Evolutionary conservation across 2,329 filamentous ascomycete genomes (phyloP).

Genomic region (Fusarium sp.): DNA sequence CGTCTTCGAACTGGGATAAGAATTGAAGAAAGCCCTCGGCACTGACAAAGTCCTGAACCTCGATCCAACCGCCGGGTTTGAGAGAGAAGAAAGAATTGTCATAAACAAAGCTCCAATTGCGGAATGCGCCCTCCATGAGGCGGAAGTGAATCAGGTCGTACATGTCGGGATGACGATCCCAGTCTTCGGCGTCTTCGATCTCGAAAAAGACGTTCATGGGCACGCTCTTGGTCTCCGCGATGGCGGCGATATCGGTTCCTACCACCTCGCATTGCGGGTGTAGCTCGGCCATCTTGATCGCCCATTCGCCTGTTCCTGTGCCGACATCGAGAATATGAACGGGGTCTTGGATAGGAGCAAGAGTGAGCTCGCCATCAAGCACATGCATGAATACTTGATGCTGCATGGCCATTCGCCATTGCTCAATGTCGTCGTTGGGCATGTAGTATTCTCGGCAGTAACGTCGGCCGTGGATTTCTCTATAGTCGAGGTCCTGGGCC

Average conservation of each 20-base stretch:
- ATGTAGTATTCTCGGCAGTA: constrained; percentile 71
- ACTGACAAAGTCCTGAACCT: constrained; percentile 63
- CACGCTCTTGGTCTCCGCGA: constrained; percentile 62
- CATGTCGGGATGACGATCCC: constrained; percentile 61
- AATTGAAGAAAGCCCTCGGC: constrained; percentile 49
- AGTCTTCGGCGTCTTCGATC: constrained; percentile 68
- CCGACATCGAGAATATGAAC: constrained; percentile 64
- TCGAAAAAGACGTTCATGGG: constrained; percentile 69
- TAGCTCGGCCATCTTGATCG: constrained; percentile 62
- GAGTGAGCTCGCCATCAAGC: constrained; percentile 56
- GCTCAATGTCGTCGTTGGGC: constrained; percentile 72
- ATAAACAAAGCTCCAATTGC: constrained; percentile 65
- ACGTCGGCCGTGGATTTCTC: constrained; percentile 68
- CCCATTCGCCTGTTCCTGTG: constrained; percentile 64
- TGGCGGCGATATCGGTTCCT: constrained; percentile 67
- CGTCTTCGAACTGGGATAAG: constrained; percentile 52
- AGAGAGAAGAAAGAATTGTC: constrained; percentile 61
- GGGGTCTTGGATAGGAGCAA: constrained; percentile 53
- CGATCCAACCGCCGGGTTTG: constrained; percentile 66
- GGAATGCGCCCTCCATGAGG: constrained; percentile 64
- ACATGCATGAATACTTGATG: constrained; percentile 69
- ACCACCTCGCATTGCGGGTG: constrained; percentile 65
- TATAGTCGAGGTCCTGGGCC: constrained; percentile 62
- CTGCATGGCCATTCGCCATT: constrained; percentile 67
- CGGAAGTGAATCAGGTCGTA: constrained; percentile 68